Percentiles rank a stretch among this genome's conserved stretches.
phyloP scores from a whole-genome alignment of 768 basidiomycete genomes.

The Leucosporidium scottii region DNA sequence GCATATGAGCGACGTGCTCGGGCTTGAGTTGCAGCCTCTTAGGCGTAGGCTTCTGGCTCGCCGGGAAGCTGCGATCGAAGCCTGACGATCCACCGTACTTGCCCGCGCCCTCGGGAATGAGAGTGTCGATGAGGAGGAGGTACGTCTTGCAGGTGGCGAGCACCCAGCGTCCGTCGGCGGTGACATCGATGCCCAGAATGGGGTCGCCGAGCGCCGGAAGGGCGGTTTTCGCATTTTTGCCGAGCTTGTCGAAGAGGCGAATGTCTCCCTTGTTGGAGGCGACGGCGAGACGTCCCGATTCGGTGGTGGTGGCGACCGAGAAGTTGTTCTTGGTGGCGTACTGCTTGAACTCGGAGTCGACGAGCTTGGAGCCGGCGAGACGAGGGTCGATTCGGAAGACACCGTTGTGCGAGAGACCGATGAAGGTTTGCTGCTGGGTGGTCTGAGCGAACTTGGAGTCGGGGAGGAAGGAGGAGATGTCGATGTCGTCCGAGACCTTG shows the following conservation, averaged over 20 bases:
- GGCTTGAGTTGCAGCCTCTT: slow-evolving; percentile 74
- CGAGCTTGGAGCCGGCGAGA: slow-evolving; percentile 81
- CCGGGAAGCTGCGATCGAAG: slow-evolving; percentile 86
- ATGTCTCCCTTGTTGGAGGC: slow-evolving; percentile 97
- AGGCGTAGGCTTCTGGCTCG: slow-evolving; percentile 84
- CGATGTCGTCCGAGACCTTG: slow-evolving; percentile 87
- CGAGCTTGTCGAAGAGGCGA: slow-evolving; percentile 85
- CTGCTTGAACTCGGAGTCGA: slow-evolving; percentile 91
- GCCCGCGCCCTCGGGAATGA: slow-evolving; percentile 83
- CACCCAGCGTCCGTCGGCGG: slow-evolving; percentile 86
- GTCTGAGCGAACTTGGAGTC: slow-evolving; percentile 91
- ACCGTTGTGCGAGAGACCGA: slow-evolving; percentile 88
- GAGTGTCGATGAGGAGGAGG: slow-evolving; percentile 84
- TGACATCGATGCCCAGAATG: slow-evolving; percentile 88
- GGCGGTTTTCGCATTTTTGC: slow-evolving; percentile 98
- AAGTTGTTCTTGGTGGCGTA: slow-evolving; percentile 93
- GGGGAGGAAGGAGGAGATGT: slow-evolving; percentile 82
- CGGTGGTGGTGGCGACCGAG: slow-evolving; percentile 84
- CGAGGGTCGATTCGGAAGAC: slow-evolving; percentile 98
- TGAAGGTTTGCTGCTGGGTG: slow-evolving; percentile 82
- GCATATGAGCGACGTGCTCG: slow-evolving; percentile 94
- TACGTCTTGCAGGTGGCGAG: slow-evolving; percentile 91
- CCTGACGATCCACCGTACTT: slow-evolving; percentile 29
- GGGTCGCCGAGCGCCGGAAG: slow-evolving; percentile 91
- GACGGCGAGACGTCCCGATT: slow-evolving; percentile 76